Evolutionary conservation across 1,139 yeast genomes (phyloP).

Genomic region (Pneumocystis jirovecii): DNA sequence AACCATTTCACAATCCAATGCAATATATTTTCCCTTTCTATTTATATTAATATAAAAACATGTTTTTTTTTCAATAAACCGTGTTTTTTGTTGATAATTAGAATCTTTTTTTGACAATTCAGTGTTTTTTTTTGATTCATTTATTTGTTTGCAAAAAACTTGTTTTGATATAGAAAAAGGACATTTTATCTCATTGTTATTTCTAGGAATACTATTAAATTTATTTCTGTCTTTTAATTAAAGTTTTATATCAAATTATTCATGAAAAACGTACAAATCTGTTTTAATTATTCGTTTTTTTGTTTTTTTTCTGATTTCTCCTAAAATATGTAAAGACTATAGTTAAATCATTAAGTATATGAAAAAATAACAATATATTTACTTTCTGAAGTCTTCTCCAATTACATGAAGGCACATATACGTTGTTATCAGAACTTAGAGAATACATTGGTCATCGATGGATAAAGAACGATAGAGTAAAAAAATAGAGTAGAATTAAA

Average conservation of each 20-base stretch:
- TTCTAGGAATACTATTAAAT: background rate
- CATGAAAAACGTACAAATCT: background rate
- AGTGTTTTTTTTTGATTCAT: background rate
- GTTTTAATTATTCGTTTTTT: background rate
- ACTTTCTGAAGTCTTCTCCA: background rate
- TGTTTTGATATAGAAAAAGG: background rate
- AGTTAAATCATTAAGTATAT: background rate
- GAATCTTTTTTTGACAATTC: background rate
- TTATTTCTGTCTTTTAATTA: background rate
- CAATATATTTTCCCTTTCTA: constrained; percentile 49
- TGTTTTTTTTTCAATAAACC: background rate
- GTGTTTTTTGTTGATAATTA: background rate
- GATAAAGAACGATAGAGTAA: background rate
- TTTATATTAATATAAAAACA: background rate
- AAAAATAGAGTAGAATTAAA: background rate
- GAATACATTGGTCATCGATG: background rate
- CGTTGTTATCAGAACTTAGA: background rate
- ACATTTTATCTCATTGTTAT: background rate
- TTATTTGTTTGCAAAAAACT: background rate
- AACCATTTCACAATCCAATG: constrained; percentile 89
- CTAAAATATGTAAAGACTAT: background rate
- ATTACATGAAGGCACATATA: background rate
- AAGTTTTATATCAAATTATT: background rate
- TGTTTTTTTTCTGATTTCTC: background rate
- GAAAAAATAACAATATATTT: background rate